Base-by-base conservation (phyloP, 2,329 filamentous ascomycete genomes). In the Cryphonectria radicalis region DNA sequence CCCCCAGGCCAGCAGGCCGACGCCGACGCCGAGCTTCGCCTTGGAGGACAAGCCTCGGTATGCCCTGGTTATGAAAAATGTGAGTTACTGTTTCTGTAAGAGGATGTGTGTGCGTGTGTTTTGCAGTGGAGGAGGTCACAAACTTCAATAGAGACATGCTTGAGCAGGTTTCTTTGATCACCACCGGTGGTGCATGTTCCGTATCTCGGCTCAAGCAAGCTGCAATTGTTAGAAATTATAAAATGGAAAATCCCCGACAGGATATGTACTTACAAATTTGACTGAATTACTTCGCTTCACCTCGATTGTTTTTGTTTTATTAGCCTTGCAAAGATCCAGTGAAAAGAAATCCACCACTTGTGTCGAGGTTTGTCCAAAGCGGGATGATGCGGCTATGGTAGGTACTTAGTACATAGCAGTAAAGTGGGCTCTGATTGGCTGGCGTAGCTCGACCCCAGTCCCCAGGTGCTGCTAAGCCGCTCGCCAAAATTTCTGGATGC, bases 1-100 rank as follows among this genome's bases (percentile, higher is more conserved):
- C 19, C 93, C 93, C 89, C 94, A 97, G 46, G 88, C 88, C 77
- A 97, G 89, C 75, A 97, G 82, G 76, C 90, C 92, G 65, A 90
- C 79, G 75, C 95, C 95, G 74, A 97, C 86, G 64, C 91, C 82
- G 59, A 93, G 82, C 70, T 92, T 92, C 35, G 92, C 91, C 75
- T 88, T 90, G 25, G 91, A 88, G 4, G 91, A 83, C 68, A 97
- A 90, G 76, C 88, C 89, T 78, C 87, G 90, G 84, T 94, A 97
- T 67, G 90, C 85, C 77, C 90, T 92, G 35, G 19, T 4, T 40
- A 28, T 25, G n/a, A 8, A 46, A n/a, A 46, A 10, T 8, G 11
- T 72, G 63, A 69, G 55, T 70, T 68, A 63, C 11, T 69, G 37
- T n/a, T 64, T 10, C n/a, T 60, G 17, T 19, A 5, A 4, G 32